Evolutionary conservation across 257 asterid species (phyloP).

Genomic region (Osmanthus fragrans): DNA sequence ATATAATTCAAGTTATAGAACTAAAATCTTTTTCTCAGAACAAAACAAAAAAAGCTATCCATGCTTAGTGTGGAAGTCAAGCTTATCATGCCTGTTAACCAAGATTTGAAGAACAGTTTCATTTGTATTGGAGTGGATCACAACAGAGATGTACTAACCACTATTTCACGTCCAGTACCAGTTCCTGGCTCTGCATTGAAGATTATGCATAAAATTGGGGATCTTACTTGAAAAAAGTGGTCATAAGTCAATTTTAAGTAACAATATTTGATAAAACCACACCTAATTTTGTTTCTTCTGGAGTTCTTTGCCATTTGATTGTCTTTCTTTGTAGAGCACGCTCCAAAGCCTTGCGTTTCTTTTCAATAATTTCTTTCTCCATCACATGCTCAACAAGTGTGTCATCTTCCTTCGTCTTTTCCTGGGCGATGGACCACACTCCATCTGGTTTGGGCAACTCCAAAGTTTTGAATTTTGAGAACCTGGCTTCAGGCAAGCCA

Average conservation of each 20-base stretch:
- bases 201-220: constrained; percentile 2
- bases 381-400: constrained; percentile 41
- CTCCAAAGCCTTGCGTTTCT: constrained; percentile 44
- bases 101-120: neutral
- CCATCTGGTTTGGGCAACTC: constrained; percentile 42
- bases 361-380: constrained; percentile 47
- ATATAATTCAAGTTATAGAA: neutral
- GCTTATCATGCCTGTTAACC: neutral
- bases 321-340: constrained; percentile 46
- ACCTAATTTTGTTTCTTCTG: constrained; percentile 46
- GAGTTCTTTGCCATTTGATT: constrained; percentile 44
- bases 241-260: neutral
- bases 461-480: constrained; percentile 32
- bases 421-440: constrained; percentile 46
- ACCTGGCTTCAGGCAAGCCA: constrained; percentile 27
- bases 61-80: neutral
- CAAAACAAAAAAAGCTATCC: neutral
- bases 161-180: constrained; percentile 48
- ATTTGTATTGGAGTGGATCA: neutral
- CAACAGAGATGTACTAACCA: constrained; percentile 35
- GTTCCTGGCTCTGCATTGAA: constrained; percentile 47
- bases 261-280: constrained; percentile 15
- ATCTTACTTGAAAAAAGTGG: neutral
- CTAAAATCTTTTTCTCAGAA: neutral
- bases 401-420: constrained; percentile 42